Evolutionary conservation across 805 yeast genomes (phyloP), one percentile per base, ranked within the genome.

Genomic region (Candida taoyuanica): DNA sequence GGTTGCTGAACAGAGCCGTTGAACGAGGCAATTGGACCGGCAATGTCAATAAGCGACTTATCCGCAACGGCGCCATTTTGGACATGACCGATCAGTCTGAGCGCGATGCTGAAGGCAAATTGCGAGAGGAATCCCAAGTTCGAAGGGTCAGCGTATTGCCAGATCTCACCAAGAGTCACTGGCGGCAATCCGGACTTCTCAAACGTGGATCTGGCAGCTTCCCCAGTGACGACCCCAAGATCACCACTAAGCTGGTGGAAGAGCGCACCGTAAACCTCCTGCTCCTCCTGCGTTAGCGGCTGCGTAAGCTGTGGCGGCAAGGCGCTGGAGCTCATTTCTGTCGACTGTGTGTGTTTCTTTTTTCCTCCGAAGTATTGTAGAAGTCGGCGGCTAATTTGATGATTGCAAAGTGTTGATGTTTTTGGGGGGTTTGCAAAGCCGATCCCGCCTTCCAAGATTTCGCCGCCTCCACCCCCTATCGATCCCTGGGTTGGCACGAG

Each of bases 81-180:
- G 31, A 85, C 80, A 56, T 86, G 85, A 19, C 94, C 95, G 53
- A 93, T 85, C 49, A 87, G 67, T 58, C 99, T 76, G 77, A 93
- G 73, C 16, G 97, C 96, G 37, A 78, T 73, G 45, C 84, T 76
- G 62, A 93, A 93, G 18, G 89, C 91, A 40, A 73, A 70, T 55
- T 81, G 85, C 50, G 81, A 82, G 46, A 93, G 68, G 54, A 81
- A 84, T 0, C 99, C 99, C 46, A 78, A 71, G 64, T 87, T 87
- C 42, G 78, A 80, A n/a, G 76, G 73, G 63, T 93, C 99, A n/a
- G 96, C 88, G 25, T 84, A 59, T 59, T 85, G 89, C 98, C 98
- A 93, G 46, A 93, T 81, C 61, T 88, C 93, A 8, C 96, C 95
- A 25, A 93, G 68, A 21, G 74, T 65, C 14, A 79, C 68, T 4